phyloP scores from a whole-genome alignment of 225 moss, liverwort and hornwort species.

The Anthoceros angustus region DNA sequence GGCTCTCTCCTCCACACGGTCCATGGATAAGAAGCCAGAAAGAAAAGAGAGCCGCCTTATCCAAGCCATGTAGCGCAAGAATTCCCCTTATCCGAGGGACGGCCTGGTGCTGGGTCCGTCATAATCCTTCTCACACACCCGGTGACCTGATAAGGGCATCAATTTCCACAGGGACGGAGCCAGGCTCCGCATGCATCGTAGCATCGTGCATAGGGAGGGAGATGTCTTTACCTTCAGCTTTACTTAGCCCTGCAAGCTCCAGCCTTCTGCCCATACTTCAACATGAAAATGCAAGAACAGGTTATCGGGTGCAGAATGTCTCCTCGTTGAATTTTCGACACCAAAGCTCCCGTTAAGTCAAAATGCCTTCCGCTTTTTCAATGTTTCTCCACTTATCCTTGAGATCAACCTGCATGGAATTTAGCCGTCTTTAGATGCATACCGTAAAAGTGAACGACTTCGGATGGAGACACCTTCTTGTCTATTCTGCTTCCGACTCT shows the following conservation, averaged over 20 bases:
- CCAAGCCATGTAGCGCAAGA: neutral
- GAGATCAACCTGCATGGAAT: neutral
- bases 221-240: neutral
- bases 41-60: neutral
- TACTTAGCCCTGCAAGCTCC: neutral
- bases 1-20: slow-evolving; percentile 1
- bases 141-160: neutral
- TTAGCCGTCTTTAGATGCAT: neutral
- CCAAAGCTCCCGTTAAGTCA: neutral
- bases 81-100: neutral
- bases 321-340: neutral
- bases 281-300: neutral
- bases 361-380: neutral
- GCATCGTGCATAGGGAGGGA: neutral
- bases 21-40: neutral
- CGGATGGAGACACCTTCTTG: neutral
- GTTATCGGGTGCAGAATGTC: neutral
- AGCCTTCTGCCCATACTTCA: neutral
- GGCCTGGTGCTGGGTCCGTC: neutral
- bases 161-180: neutral
- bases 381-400: slow-evolving; percentile 3
- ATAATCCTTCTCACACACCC: neutral
- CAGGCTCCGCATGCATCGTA: neutral
- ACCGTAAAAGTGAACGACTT: neutral
- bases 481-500: neutral